Percentiles rank a stretch among this genome's conserved stretches.
phyloP scores from a whole-genome alignment of 2,329 filamentous ascomycete genomes.

The Colletotrichum falcatum region DNA sequence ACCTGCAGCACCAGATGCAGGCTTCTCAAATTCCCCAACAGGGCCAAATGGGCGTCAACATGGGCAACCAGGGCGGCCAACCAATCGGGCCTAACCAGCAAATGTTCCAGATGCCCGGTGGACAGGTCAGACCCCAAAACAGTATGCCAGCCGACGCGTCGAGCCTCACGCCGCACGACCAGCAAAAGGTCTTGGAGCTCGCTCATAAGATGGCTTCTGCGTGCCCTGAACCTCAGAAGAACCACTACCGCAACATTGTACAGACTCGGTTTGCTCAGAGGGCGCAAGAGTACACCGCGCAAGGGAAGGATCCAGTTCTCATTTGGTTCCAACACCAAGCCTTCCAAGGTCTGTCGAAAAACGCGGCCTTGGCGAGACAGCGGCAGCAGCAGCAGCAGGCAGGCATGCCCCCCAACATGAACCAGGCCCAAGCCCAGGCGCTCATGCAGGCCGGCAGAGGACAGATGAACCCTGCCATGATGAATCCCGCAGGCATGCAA shows the following conservation, averaged over 20 bases:
- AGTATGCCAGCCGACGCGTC: constrained; percentile 51
- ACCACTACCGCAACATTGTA: constrained; percentile 54
- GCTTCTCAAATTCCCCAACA: constrained; percentile 64
- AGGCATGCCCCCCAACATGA: constrained; percentile 50
- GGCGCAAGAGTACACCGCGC: constrained; percentile 56
- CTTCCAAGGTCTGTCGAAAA: constrained; percentile 47
- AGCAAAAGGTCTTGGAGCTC: constrained; percentile 58
- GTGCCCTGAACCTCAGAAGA: constrained; percentile 60
- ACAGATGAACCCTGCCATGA: constrained; percentile 50
- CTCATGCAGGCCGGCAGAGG: constrained; percentile 56
- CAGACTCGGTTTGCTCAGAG: constrained; percentile 55
- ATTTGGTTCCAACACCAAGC: constrained; percentile 63
- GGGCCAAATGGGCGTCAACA: constrained; percentile 54
- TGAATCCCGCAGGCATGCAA: constrained; percentile 49
- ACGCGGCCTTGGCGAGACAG: constrained; percentile 36
- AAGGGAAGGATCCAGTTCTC: constrained; percentile 62
- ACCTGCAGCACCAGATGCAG: constrained; percentile 71
- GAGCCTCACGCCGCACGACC: constrained; percentile 58
- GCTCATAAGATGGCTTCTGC: constrained; percentile 55
- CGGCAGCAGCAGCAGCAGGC: constrained; percentile 45
- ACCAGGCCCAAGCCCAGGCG: constrained; percentile 49
- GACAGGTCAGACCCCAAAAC: constrained; percentile 49
- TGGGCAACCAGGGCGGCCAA: constrained; percentile 52
- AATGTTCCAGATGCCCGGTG: constrained; percentile 51
- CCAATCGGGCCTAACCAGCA: constrained; percentile 58